Conservation (phyloP, 202 grass and related monocot genomes). For the Bolboschoenoplectus hybrid region DNA sequence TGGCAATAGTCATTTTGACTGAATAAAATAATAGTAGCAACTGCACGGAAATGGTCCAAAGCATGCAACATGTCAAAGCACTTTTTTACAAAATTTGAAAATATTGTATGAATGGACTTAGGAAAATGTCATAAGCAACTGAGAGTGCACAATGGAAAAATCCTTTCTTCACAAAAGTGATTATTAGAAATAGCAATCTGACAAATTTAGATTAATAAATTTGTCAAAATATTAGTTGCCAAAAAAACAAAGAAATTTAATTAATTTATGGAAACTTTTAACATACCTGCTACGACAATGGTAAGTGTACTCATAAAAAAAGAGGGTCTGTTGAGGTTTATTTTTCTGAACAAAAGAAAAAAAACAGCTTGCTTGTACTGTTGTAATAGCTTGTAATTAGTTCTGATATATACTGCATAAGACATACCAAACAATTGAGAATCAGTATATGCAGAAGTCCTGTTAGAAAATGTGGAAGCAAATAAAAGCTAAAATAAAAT, state of each 20-base stretch:
- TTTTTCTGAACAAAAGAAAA: neutral
- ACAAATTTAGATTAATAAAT: neutral
- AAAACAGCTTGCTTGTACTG: neutral
- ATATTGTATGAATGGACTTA: no score
- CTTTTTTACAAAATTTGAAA: no score
- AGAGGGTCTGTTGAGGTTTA: neutral
- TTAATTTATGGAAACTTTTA: neutral
- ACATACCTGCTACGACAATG: neutral
- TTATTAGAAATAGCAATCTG: neutral
- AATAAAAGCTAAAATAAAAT: neutral
- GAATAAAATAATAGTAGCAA: neutral
- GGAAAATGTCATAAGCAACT: no score
- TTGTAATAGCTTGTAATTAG: neutral
- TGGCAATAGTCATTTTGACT: neutral
- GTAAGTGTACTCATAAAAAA: neutral
- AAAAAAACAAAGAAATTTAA: no score
- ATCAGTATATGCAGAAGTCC: neutral
- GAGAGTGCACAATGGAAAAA: neutral
- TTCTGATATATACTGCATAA: neutral
- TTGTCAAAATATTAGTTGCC: neutral
- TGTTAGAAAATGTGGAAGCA: neutral
- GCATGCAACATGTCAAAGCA: neutral
- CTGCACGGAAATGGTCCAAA: neutral
- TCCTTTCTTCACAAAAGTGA: neutral
- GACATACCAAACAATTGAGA: neutral